Conservation (phyloP, 192 early-diverging fungal genomes). For the Coemansia biformis region DNA sequence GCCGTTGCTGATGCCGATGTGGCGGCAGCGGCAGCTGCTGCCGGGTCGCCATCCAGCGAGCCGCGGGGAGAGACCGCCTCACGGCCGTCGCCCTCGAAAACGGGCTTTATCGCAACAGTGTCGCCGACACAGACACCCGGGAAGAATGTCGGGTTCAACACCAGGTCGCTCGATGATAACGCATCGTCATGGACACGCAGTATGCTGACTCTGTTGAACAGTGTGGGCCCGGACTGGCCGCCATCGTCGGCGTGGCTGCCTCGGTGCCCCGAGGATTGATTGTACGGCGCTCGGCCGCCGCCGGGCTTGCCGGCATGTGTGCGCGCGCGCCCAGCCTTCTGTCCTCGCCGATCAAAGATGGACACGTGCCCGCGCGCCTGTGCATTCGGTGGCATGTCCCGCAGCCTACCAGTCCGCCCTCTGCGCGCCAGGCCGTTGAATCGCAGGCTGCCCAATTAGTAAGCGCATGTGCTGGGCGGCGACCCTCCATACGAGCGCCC, state of each 20-base stretch:
- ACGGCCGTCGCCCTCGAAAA: constrained; percentile 15
- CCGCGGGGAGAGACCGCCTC: constrained; percentile 21
- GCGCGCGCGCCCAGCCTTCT: constrained; percentile 19
- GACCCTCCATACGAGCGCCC: too few relatives aligned
- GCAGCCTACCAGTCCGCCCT: too few relatives aligned
- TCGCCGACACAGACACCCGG: constrained; percentile 46
- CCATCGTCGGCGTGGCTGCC: constrained; percentile 16
- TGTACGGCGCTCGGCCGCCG: constrained; percentile 6
- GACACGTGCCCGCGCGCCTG: constrained; percentile 16
- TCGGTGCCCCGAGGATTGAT: constrained; percentile 2
- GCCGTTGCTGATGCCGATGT: too few relatives aligned
- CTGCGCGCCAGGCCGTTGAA: too few relatives aligned
- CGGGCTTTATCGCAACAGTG: constrained; percentile 35
- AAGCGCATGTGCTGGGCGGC: too few relatives aligned
- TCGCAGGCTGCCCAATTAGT: too few relatives aligned
- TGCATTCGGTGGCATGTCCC: constrained; percentile 17
- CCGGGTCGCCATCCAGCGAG: constrained; percentile 20
- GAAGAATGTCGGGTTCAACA: constrained; percentile 43
- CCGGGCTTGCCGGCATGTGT: constrained; percentile 18
- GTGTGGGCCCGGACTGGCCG: constrained; percentile 2
- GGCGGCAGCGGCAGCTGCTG: too few relatives aligned
- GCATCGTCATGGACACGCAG: constrained; percentile 41
- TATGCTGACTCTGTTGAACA: constrained; percentile 41
- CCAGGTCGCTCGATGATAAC: constrained; percentile 33
- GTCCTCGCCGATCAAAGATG: constrained; percentile 39